Evolutionary conservation across 306 rosid species (phyloP).

Genomic region (Cajanus cajan): DNA sequence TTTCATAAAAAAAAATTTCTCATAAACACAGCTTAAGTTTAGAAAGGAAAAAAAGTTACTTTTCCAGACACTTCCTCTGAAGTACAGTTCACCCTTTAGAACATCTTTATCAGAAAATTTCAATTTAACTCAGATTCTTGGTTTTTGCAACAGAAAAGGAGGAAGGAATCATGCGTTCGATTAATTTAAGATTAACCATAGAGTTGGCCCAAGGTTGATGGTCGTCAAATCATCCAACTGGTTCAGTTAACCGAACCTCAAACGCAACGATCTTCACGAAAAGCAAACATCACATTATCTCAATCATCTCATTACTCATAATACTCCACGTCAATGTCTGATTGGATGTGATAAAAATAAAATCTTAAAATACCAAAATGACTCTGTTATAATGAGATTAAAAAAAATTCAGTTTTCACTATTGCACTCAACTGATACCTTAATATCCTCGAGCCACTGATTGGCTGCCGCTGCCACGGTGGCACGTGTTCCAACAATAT

Average conservation of each 20-base stretch:
- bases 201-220: not conserved
- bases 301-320: constrained; percentile 1
- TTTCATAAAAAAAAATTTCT: too few species aligned
- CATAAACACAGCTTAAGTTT: too few species aligned
- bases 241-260: constrained; percentile 39
- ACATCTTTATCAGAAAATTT: too few species aligned
- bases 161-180: not conserved
- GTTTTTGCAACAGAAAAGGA: not conserved
- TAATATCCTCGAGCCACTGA: constrained; percentile 79
- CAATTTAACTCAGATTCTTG: not conserved
- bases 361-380: not conserved
- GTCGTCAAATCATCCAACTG: constrained; percentile 42
- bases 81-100: too few species aligned
- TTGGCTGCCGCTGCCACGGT: constrained; percentile 68
- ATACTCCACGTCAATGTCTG: constrained; percentile 7
- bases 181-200: not conserved
- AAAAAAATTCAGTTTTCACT: not conserved
- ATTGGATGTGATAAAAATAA: constrained; percentile 32
- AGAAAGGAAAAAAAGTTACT: too few species aligned
- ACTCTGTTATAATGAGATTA: not conserved
- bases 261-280: constrained; percentile 28
- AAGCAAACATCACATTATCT: constrained; percentile 11
- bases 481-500: constrained; percentile 43
- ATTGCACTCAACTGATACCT: constrained; percentile 53
- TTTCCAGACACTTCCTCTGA: too few species aligned